Conservation (phyloP, 1,284 basidiomycete genomes). For the Ceraceosorus guamensis region DNA sequence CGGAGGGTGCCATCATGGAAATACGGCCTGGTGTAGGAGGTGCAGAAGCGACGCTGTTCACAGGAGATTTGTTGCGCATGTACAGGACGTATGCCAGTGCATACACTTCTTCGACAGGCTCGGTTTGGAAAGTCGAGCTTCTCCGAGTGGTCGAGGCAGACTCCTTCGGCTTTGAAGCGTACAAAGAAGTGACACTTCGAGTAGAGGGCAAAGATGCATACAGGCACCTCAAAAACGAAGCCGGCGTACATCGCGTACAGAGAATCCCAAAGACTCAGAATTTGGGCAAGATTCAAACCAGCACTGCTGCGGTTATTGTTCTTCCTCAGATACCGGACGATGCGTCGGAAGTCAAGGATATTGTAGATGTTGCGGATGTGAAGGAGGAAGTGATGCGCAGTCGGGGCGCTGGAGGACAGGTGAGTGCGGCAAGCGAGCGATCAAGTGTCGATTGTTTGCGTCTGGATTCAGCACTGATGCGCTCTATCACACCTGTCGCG, state of each 20-base stretch:
- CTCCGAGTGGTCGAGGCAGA: conserved; percentile 35
- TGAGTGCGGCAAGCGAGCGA: neutral
- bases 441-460: too few species aligned
- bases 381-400: conserved; percentile 88
- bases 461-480: neutral
- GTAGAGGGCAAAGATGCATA: conserved; percentile 71
- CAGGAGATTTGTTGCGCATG: conserved; percentile 71
- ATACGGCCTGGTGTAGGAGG: conserved; percentile 90
- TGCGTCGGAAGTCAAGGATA: conserved; percentile 50
- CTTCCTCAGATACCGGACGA: conserved; percentile 32
- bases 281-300: conserved; percentile 81
- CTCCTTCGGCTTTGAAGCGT: neutral
- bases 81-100: conserved; percentile 58
- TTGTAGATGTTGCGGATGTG: conserved; percentile 76
- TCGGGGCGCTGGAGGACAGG: conserved; percentile 88
- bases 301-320: conserved; percentile 67
- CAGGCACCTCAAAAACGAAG: conserved; percentile 76
- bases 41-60: conserved; percentile 76
- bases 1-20: conserved; percentile 74
- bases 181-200: conserved; percentile 76
- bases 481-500: neutral
- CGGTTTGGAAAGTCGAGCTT: conserved; percentile 27
- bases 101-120: too few species aligned
- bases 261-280: conserved; percentile 83
- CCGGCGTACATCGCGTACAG: conserved; percentile 92